phyloP scores from a whole-genome alignment of 2,329 filamentous ascomycete species.

The Salinomyces thailandicus region DNA sequence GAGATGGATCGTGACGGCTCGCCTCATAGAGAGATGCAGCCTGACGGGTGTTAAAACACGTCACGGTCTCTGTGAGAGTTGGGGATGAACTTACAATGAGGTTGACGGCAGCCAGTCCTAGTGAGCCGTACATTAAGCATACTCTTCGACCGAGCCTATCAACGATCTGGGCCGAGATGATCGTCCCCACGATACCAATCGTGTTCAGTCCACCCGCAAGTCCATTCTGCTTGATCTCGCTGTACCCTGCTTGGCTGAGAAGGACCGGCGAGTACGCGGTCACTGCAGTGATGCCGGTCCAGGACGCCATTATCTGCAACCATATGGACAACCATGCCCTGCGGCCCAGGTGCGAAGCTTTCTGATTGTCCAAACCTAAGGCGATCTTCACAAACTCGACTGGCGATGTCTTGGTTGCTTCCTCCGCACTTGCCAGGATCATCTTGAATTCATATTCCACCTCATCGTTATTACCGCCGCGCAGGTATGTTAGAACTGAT shows the following conservation, averaged over 20 bases:
- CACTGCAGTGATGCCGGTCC: constrained; percentile 35
- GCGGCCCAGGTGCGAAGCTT: constrained; percentile 27
- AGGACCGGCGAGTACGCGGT: constrained; percentile 24
- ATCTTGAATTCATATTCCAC: constrained; percentile 25
- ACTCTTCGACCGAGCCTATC: constrained; percentile 38
- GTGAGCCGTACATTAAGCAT: constrained; percentile 33
- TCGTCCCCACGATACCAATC: constrained; percentile 42
- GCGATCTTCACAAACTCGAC: constrained; percentile 31
- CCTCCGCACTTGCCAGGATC: constrained; percentile 25
- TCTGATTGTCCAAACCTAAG: constrained; percentile 23
- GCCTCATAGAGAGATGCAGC: constrained; percentile 36
- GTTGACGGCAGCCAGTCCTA: constrained; percentile 33
- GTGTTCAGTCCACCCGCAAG: constrained; percentile 44
- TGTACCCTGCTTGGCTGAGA: constrained; percentile 27
- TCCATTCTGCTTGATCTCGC: constrained; percentile 34
- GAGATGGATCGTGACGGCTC: constrained; percentile 27
- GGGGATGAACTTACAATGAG: constrained; percentile 22
- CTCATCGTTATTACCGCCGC: constrained; percentile 23
- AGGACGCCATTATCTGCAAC: constrained; percentile 37
- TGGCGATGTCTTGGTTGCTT: constrained; percentile 27
- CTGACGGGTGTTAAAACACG: background rate
- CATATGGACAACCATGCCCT: constrained; percentile 36
- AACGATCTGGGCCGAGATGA: constrained; percentile 42
- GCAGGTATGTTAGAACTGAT: constrained; percentile 19
- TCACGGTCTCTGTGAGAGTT: background rate